These are phyloP conservation scores for Fusarium sp. DNA, from an alignment of 2,329 filamentous ascomycete genomes.

Conservation along the genomic window DNA sequence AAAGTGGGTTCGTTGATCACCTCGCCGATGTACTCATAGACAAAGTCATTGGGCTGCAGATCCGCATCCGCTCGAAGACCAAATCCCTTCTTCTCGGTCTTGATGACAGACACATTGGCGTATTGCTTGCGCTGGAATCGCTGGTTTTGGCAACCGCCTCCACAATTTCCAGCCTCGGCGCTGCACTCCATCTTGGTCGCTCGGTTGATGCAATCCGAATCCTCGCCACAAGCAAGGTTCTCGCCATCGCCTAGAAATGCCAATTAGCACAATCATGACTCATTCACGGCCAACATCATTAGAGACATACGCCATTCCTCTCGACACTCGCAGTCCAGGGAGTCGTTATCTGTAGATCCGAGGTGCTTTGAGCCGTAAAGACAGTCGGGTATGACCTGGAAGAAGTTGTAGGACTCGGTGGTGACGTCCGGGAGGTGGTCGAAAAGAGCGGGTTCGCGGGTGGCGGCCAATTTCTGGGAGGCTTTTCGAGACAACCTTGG, in stretches of 20 bases:
- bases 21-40: conserved; percentile 98
- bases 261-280: conserved; percentile 20
- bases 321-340: conserved; percentile 93
- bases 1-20: conserved; percentile 95
- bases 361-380: conserved; percentile 92
- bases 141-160: conserved; percentile 89
- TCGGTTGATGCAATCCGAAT: conserved; percentile 98
- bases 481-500: conserved; percentile 80
- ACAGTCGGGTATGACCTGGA: conserved; percentile 86
- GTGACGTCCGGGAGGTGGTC: conserved; percentile 83
- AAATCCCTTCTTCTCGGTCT: conserved; percentile 97
- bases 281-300: background rate
- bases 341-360: conserved; percentile 89
- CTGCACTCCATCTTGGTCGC: conserved; percentile 97
- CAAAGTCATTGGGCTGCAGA: conserved; percentile 87
- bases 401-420: conserved; percentile 78
- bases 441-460: conserved; percentile 75
- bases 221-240: conserved; percentile 92
- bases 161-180: conserved; percentile 84
- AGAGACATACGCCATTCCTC: conserved; percentile 90
- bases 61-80: conserved; percentile 86
- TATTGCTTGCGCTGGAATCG: conserved; percentile 93
- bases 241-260: conserved; percentile 63
- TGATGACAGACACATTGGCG: conserved; percentile 92
- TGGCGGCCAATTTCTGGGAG: conserved; percentile 73